Base-by-base conservation (phyloP, 2,329 filamentous ascomycete genomes). In the Onygenales sp. region DNA sequence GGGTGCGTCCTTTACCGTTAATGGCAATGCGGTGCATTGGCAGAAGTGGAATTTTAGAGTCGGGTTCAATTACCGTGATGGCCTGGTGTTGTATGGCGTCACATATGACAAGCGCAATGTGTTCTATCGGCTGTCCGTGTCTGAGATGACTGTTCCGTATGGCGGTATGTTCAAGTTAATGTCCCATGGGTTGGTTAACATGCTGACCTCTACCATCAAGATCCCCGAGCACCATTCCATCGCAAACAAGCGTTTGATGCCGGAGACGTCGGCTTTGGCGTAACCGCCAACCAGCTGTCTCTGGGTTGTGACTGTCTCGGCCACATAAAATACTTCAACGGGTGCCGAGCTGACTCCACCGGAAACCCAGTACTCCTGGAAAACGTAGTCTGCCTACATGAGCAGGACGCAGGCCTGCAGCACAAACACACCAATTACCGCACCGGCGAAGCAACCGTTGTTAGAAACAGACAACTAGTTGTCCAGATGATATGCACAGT, bases 341-440 rank as follows among this genome's bases (percentile, higher is more conserved):
- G 77, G 2, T 75, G 81, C 13, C 67, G 85, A 1, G 76, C 76
- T 1, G 77, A 84, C 55, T 77, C 80, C 60, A 80, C 82, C 54
- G 84, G 83, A 14, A 74, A 77, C 13, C 75, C 80, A 0, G 63
- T 80, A 2, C 68, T 75, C 1, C 78, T 85, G 72, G 78, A 82
- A n/a, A 87, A 86, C 55, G 79, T 82, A 10, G 73, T 87, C 39
- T 87, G 84, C 62, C 76, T 87, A 49, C 84, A 87, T 63, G 84
- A 87, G 63, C 83, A 86, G 66, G 84, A 87, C 59, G 80, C 75
- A 27, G 84, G 84, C 3, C 82, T 86, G 53, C 80, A 80, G 42
- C 85, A 83, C 76, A 87, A 87, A 63, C 84, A 87, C 68, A 86
- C 82, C 48, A 87, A 87, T 66, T 85, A 86, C 69, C 74, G 84